Percentiles rank a stretch among this genome's conserved stretches.
Conservation (phyloP, 331 rosid species). For the Dryas integrifolia region DNA sequence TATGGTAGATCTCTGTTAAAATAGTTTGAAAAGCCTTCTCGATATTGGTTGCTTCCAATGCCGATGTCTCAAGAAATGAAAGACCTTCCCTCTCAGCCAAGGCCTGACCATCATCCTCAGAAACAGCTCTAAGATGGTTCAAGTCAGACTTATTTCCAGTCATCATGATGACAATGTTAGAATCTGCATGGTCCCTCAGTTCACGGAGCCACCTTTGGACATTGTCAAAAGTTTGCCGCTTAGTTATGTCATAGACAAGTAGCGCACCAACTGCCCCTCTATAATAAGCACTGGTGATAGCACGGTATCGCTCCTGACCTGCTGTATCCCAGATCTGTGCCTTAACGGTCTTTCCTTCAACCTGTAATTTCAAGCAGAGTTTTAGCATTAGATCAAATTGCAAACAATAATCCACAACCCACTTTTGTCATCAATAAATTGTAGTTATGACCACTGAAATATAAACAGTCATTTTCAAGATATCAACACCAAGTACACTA, state of each 20-base stretch:
- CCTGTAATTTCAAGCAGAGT: conserved; percentile 42
- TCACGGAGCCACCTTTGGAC: conserved; percentile 97
- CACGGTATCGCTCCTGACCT: conserved; percentile 99
- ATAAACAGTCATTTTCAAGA: neutral
- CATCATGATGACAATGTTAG: conserved; percentile 97
- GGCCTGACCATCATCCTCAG: conserved; percentile 79
- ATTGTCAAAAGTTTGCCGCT: conserved; percentile 93
- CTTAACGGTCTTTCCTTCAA: conserved; percentile 94
- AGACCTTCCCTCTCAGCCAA: conserved; percentile 97
- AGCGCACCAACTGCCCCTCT: conserved; percentile 99
- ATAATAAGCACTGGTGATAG: conserved; percentile 96
- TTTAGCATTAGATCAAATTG: neutral
- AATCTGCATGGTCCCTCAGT: conserved; percentile 96
- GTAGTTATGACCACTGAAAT: neutral
- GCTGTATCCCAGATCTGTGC: conserved; percentile 99
- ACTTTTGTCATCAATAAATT: neutral
- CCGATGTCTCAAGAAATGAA: conserved; percentile 95
- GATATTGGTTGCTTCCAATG: conserved; percentile 84
- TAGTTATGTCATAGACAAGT: conserved; percentile 91
- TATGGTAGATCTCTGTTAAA: conserved; percentile 88
- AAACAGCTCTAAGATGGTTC: conserved; percentile 80
- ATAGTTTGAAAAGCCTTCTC: conserved; percentile 98
- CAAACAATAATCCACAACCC: conserved; percentile 3
- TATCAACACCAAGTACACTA: conserved; percentile 1
- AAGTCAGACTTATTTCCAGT: conserved; percentile 94